Evolutionary conservation across 1,284 basidiomycete genomes (phyloP).

Genomic region (Pyrrhoderma noxium): DNA sequence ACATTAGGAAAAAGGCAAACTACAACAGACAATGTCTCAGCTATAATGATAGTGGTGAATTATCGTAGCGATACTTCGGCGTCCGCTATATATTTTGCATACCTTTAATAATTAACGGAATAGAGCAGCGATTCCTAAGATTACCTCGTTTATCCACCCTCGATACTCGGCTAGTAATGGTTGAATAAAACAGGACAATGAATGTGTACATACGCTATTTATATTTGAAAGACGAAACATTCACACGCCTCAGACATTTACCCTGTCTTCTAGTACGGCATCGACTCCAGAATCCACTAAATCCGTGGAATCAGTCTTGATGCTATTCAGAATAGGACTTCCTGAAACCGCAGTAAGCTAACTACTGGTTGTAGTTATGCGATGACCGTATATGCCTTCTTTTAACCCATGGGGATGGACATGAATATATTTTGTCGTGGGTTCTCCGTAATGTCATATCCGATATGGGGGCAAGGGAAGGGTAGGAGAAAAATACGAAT

Average conservation of each 20-base stretch:
- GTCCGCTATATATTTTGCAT: no score
- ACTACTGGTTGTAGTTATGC: conserved; percentile 9
- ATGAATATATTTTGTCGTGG: conserved; percentile 28
- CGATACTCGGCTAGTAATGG: no score
- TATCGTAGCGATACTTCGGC: no score
- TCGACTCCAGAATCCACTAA: conserved; percentile 40
- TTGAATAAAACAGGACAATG: no score
- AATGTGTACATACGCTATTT: no score
- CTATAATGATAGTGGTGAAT: not conserved
- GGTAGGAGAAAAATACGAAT: conserved; percentile 71
- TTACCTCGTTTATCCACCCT: no score
- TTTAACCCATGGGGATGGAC: conserved; percentile 27
- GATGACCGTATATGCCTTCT: conserved; percentile 31
- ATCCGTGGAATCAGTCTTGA: no score
- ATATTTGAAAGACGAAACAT: not conserved
- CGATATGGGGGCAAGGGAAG: conserved; percentile 33
- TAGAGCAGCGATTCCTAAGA: no score
- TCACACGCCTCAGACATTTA: conserved; percentile 20
- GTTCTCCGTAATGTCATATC: conserved; percentile 26
- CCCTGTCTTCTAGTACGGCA: conserved; percentile 21
- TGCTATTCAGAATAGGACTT: no score
- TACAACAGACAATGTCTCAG: conserved; percentile 21
- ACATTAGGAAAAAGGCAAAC: conserved; percentile 28
- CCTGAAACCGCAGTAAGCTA: no score
- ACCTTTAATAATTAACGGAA: no score